Percentiles rank a stretch among this genome's conserved stretches.
Evolutionary conservation across 495 filamentous ascomycete species (phyloP).

Genomic region (Aspergillus bridgeri): DNA sequence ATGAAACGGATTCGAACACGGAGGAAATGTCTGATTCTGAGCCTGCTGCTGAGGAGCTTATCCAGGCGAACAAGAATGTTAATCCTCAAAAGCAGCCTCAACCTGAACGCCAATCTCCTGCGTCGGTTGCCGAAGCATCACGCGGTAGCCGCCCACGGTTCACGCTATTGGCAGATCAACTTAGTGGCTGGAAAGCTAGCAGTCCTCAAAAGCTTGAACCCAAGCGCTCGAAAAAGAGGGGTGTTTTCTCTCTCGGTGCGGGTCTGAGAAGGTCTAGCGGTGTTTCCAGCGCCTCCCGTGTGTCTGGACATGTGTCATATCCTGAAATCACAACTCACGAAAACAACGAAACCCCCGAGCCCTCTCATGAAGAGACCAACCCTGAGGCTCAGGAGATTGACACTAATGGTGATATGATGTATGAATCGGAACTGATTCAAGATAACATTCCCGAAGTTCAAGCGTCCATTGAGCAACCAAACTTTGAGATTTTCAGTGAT

Average conservation of each 20-base stretch:
- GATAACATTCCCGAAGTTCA: not conserved
- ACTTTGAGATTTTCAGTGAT: constrained; percentile 15
- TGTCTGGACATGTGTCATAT: constrained; percentile 20
- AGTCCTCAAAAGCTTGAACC: constrained; percentile 44
- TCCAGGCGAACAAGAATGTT: not conserved
- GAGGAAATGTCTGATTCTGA: not conserved
- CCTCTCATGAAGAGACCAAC: not conserved
- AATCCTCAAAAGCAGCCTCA: not conserved
- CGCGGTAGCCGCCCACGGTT: constrained; percentile 43
- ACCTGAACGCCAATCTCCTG: not conserved
- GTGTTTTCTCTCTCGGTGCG: constrained; percentile 47
- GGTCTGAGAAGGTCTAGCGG: constrained; percentile 6
- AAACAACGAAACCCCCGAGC: constrained; percentile 10
- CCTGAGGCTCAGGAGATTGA: not conserved
- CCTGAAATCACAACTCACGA: constrained; percentile 21
- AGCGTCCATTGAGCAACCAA: constrained; percentile 9
- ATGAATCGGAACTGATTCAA: not conserved
- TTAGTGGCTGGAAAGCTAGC: constrained; percentile 57
- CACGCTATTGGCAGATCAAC: constrained; percentile 57
- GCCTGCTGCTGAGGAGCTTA: not conserved
- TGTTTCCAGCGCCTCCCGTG: constrained; percentile 7
- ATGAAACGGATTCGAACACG: not conserved
- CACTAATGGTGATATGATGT: not conserved
- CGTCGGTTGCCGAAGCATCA: not conserved
- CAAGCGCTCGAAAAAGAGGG: constrained; percentile 31